phyloP scores from a whole-genome alignment of 2,329 filamentous ascomycete species.

The Graphiopsis chlorocephala region DNA sequence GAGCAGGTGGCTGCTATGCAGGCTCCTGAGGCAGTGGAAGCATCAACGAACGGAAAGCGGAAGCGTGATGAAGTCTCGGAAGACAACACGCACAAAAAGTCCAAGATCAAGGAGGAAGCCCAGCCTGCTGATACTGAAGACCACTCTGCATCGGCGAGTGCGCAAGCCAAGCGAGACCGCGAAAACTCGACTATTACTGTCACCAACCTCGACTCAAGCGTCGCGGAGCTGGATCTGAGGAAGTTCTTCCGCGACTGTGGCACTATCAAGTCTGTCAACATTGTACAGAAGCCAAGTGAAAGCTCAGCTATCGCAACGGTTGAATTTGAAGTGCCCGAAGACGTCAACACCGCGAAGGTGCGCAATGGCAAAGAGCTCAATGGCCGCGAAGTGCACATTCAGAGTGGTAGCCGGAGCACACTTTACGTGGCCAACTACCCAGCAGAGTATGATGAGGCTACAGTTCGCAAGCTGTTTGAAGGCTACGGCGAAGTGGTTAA shows the following conservation, averaged over 20 bases:
- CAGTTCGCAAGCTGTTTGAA: slow-evolving; percentile 67
- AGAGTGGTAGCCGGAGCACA: slow-evolving; percentile 72
- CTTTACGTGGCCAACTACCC: slow-evolving; percentile 92
- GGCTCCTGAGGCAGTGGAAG: slow-evolving; percentile 15
- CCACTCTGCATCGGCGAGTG: slow-evolving; percentile 32
- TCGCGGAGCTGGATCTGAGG: slow-evolving; percentile 69
- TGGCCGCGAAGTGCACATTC: slow-evolving; percentile 69
- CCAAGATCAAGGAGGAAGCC: slow-evolving; percentile 48
- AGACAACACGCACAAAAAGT: slow-evolving; percentile 64
- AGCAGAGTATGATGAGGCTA: slow-evolving; percentile 67
- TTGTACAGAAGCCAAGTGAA: slow-evolving; percentile 60
- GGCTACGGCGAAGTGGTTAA: slow-evolving; percentile 76
- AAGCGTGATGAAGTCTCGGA: slow-evolving; percentile 65
- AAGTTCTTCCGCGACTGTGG: slow-evolving; percentile 94
- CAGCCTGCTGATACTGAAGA: slow-evolving; percentile 28
- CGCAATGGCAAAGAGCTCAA: slow-evolving; percentile 78
- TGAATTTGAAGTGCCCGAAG: slow-evolving; percentile 78
- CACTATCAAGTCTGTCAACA: slow-evolving; percentile 71
- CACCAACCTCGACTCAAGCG: slow-evolving; percentile 68
- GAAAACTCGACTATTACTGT: slow-evolving; percentile 87
- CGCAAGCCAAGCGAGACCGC: slow-evolving; percentile 70
- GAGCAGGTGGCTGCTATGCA: slow-evolving; percentile 33
- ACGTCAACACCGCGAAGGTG: slow-evolving; percentile 76
- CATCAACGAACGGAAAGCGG: slow-evolving; percentile 56
- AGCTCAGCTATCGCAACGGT: slow-evolving; percentile 68